Conservation (phyloP, 2,329 filamentous ascomycete genomes). For the Aspergillus hortae region DNA sequence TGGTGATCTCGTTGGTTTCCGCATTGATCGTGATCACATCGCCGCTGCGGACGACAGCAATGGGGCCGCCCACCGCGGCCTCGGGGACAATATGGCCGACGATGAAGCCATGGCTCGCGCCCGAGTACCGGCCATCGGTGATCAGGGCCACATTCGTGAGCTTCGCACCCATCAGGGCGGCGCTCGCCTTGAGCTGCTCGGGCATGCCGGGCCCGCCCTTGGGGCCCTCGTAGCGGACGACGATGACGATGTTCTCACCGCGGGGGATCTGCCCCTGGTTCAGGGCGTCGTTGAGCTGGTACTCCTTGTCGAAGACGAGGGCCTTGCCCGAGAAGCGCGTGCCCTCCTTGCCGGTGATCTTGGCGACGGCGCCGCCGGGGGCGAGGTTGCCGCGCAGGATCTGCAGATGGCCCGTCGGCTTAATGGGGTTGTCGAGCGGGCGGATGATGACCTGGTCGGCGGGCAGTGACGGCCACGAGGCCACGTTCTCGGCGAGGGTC, state of each 20-base stretch:
- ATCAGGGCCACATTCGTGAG: slow-evolving; percentile 85
- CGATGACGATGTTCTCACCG: slow-evolving; percentile 78
- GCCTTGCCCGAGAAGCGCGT: slow-evolving; percentile 76
- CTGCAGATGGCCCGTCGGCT: slow-evolving; percentile 79
- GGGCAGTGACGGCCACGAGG: slow-evolving; percentile 70
- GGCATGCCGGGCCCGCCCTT: slow-evolving; percentile 95
- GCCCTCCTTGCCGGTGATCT: slow-evolving; percentile 95
- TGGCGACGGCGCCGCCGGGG: slow-evolving; percentile 84
- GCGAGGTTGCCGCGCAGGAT: slow-evolving; percentile 85
- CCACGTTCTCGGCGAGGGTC: slow-evolving; percentile 78
- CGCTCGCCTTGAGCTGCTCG: slow-evolving; percentile 83
- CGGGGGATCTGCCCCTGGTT: slow-evolving; percentile 66
- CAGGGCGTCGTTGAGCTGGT: slow-evolving; percentile 71
- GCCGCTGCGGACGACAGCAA: slow-evolving; percentile 75
- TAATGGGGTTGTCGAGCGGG: slow-evolving; percentile 77
- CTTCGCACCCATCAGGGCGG: slow-evolving; percentile 88
- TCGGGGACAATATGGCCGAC: slow-evolving; percentile 92
- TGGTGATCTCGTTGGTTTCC: slow-evolving; percentile 66
- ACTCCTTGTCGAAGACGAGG: slow-evolving; percentile 82
- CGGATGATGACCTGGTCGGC: slow-evolving; percentile 81
- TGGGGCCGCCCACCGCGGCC: slow-evolving; percentile 82
- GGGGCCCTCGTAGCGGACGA: slow-evolving; percentile 91
- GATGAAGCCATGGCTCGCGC: slow-evolving; percentile 87
- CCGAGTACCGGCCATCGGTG: slow-evolving; percentile 86
- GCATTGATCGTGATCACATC: slow-evolving; percentile 86